These are phyloP conservation scores for Gaultheria prostrata DNA, from an alignment of 148 eudicot genomes.

Conservation along the genomic window DNA sequence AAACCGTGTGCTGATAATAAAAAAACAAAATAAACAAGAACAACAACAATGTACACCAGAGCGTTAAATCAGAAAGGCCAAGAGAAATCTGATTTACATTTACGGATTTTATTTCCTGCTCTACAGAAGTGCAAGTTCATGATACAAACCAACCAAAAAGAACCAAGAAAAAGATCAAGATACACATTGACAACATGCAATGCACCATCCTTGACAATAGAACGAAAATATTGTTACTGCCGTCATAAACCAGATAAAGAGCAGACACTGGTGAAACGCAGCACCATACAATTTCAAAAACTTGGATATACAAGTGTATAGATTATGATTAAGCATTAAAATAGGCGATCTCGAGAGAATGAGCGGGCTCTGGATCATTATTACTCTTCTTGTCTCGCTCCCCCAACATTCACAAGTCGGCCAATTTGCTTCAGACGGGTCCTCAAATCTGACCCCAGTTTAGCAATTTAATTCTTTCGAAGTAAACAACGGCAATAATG, in stretches of 20 bases:
- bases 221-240: neutral
- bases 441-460: neutral
- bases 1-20: neutral
- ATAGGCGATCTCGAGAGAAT: neutral
- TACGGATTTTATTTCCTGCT: neutral
- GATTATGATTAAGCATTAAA: neutral
- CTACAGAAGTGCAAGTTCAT: slow-evolving; percentile 1
- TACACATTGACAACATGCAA: neutral
- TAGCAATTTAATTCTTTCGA: neutral
- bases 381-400: neutral
- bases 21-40: neutral
- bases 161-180: neutral
- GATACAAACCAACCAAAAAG: neutral
- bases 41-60: neutral
- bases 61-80: neutral
- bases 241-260: neutral
- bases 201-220: neutral
- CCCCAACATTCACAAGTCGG: neutral
- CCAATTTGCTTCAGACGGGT: slow-evolving; percentile 4
- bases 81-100: neutral
- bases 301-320: slow-evolving; percentile 6
- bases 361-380: neutral
- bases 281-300: neutral
- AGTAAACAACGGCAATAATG: neutral
- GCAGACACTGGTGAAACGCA: neutral